These are phyloP conservation scores for Xerocomus potaroensis DNA, from an alignment of 768 basidiomycete species.

Conservation along the genomic window DNA sequence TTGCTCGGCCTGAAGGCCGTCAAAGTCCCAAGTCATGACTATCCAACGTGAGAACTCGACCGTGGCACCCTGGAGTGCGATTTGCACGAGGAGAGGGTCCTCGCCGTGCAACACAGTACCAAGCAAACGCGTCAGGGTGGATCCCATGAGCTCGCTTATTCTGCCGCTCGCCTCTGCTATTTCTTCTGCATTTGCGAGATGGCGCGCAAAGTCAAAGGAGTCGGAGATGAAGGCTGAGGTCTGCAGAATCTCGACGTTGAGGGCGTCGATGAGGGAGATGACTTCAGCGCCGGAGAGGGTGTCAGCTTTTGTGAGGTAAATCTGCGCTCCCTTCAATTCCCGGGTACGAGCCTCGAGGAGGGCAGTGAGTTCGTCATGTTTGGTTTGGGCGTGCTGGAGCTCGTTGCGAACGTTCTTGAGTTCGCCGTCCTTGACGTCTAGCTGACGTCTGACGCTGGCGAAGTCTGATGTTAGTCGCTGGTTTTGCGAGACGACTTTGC, in stretches of 20 bases:
- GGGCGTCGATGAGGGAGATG: conserved; percentile 32
- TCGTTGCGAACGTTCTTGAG: conserved; percentile 26
- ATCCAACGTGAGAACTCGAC: conserved; percentile 33
- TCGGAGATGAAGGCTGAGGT: conserved; percentile 43
- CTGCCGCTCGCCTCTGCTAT: conserved; percentile 26
- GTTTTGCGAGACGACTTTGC: background rate
- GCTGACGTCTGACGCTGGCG: conserved; percentile 16
- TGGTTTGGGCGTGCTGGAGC: conserved; percentile 21
- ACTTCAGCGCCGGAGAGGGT: conserved; percentile 42
- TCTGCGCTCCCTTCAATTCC: conserved; percentile 41
- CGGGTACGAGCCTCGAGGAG: conserved; percentile 33
- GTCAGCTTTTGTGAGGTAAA: conserved; percentile 43
- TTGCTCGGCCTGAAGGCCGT: conserved; percentile 27
- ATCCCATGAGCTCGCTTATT: conserved; percentile 32
- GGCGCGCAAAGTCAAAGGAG: conserved; percentile 30
- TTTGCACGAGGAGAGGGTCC: conserved; percentile 38
- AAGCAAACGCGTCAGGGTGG: conserved; percentile 24
- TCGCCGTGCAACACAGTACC: conserved; percentile 22
- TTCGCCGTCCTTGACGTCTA: conserved; percentile 23
- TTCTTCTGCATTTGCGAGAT: conserved; percentile 16
- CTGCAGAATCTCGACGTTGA: conserved; percentile 50
- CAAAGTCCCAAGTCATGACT: conserved; percentile 33
- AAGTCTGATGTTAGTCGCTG: conserved; percentile 18
- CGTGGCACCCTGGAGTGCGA: conserved; percentile 33
- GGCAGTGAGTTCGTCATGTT: conserved; percentile 26